Percentiles rank a stretch among this genome's conserved stretches.
These are phyloP conservation scores for Rhynchosporium graminicola DNA, from an alignment of 2,329 filamentous ascomycete genomes.

Conservation along the genomic window DNA sequence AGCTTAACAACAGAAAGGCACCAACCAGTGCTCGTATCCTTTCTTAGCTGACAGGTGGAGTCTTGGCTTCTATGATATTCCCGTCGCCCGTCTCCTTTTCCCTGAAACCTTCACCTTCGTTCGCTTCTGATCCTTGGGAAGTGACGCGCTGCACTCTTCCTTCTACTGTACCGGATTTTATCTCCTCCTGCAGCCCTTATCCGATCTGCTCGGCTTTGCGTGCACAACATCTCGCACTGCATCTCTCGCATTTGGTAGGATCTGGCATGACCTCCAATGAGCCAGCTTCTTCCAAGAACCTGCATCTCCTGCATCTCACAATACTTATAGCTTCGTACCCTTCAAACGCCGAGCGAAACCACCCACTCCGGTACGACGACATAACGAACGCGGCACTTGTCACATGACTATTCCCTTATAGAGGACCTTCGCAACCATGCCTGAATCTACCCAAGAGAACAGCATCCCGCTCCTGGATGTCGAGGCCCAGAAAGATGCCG, in stretches of 20 bases:
- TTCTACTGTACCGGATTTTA: background rate
- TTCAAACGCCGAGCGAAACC: background rate
- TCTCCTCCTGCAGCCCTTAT: background rate
- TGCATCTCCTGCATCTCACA: background rate
- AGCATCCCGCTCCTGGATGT: constrained; percentile 30
- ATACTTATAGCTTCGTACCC: constrained; percentile 1
- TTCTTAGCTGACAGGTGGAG: constrained; percentile 2
- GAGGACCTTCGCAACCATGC: constrained; percentile 16
- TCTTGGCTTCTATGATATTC: background rate
- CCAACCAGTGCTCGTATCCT: constrained; percentile 1
- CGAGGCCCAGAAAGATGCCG: constrained; percentile 23
- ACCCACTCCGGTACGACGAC: background rate
- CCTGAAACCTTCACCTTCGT: constrained; percentile 1
- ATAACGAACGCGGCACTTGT: constrained; percentile 13
- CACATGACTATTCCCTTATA: constrained; percentile 18
- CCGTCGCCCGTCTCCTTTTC: background rate
- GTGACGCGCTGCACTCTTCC: background rate
- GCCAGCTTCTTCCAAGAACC: background rate
- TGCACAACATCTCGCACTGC: constrained; percentile 5
- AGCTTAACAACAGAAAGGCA: background rate
- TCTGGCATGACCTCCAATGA: constrained; percentile 8
- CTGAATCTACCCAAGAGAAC: constrained; percentile 25
- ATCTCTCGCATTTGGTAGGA: background rate
- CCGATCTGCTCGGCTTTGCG: background rate
- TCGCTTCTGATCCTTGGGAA: background rate